These are phyloP conservation scores for Aotearoamyces nothofagi DNA, from an alignment of 2,329 filamentous ascomycete species.

Conservation along the genomic window DNA sequence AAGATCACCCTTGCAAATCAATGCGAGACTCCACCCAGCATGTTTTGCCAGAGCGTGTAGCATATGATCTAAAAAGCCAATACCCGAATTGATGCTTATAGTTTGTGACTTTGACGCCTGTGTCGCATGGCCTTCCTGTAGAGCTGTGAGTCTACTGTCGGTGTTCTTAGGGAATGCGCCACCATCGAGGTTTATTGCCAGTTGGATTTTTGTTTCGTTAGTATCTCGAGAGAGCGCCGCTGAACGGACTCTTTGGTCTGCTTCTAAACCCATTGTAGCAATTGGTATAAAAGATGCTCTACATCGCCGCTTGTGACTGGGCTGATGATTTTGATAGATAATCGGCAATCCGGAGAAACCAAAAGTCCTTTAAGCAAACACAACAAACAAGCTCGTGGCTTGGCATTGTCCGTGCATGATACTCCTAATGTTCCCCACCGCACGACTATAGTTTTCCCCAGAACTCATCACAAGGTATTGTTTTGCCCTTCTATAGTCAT, in stretches of 20 bases:
- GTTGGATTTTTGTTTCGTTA: constrained; percentile 94
- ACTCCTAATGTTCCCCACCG: too few relatives aligned
- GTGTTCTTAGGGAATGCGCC: constrained; percentile 57
- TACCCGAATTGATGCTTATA: constrained; percentile 81
- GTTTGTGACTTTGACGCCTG: constrained; percentile 74
- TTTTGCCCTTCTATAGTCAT: constrained; percentile 20
- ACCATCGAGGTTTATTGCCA: constrained; percentile 87
- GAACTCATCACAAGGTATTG: neutral
- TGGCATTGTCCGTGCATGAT: too few relatives aligned
- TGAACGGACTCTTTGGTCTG: too few relatives aligned
- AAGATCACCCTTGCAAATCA: constrained; percentile 76
- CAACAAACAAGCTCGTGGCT: too few relatives aligned
- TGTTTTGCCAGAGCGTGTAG: constrained; percentile 93
- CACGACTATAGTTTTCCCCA: too few relatives aligned
- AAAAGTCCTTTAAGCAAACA: too few relatives aligned
- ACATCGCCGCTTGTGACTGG: too few relatives aligned
- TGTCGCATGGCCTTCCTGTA: constrained; percentile 55
- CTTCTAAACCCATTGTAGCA: too few relatives aligned
- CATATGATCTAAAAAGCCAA: constrained; percentile 98
- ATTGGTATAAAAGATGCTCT: too few relatives aligned
- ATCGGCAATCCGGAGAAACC: too few relatives aligned
- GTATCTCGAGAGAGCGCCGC: constrained; percentile 75
- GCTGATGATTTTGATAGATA: too few relatives aligned
- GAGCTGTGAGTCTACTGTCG: constrained; percentile 36
- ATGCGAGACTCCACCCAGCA: constrained; percentile 76